Evolutionary conservation across 2,329 filamentous ascomycete genomes (phyloP).

Genomic region (Exophiala viscosa): DNA sequence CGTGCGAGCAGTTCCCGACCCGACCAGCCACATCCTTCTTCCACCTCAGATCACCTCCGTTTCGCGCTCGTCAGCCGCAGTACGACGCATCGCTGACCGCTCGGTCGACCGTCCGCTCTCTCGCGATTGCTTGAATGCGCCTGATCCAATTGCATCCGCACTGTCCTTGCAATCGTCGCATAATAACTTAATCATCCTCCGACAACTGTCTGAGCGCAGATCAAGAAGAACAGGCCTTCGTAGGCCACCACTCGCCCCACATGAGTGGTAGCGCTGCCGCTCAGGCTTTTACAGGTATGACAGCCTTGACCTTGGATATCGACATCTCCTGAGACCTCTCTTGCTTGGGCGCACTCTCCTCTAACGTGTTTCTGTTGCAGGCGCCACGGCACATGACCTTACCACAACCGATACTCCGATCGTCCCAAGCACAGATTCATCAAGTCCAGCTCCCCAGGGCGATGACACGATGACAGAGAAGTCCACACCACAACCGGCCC

Average conservation of each 20-base stretch:
- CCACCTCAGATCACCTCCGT: background rate
- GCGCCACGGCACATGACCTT: slow-evolving; percentile 12
- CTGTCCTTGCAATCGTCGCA: slow-evolving; percentile 10
- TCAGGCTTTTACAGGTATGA: slow-evolving; percentile 27
- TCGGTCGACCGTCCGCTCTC: slow-evolving; percentile 4
- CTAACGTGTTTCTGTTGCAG: slow-evolving; percentile 19
- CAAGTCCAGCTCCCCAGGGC: slow-evolving; percentile 6
- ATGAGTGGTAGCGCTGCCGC: slow-evolving; percentile 30
- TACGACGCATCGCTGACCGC: slow-evolving; percentile 1
- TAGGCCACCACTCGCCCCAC: slow-evolving; percentile 29
- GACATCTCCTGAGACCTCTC: slow-evolving; percentile 8
- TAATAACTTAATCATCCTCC: slow-evolving; percentile 8
- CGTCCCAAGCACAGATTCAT: slow-evolving; percentile 5
- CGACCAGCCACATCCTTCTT: slow-evolving; percentile 11
- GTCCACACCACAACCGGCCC: slow-evolving; percentile 16
- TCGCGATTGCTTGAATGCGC: slow-evolving; percentile 10
- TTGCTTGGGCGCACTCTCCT: slow-evolving; percentile 13
- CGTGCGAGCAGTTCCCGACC: background rate
- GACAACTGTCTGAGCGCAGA: slow-evolving; percentile 13
- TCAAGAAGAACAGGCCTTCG: slow-evolving; percentile 17
- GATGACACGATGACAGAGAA: slow-evolving; percentile 23
- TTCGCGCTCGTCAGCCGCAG: slow-evolving; percentile 12
- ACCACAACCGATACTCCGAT: slow-evolving; percentile 11
- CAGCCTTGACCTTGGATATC: slow-evolving; percentile 10
- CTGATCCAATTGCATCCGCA: background rate